A percentile compares a stretch with the other conserved stretches of the same genome.
Evolutionary conservation across 1,284 basidiomycete species (phyloP).

Genomic region (Stereum hirsutum): DNA sequence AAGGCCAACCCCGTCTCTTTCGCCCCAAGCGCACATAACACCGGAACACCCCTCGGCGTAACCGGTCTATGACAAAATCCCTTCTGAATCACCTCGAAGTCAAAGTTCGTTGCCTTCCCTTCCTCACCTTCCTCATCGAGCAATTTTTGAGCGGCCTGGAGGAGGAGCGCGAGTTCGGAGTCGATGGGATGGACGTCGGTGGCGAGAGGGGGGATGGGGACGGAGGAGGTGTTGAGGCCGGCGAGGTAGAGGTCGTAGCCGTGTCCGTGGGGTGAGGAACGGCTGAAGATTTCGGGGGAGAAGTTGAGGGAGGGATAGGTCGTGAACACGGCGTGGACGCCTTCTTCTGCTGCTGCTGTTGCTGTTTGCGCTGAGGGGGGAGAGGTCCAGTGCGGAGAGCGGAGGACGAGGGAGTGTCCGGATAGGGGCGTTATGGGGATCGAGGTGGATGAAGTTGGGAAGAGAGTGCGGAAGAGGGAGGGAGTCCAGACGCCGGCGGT

Average conservation of each 20-base stretch:
- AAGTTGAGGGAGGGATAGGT: constrained; percentile 18
- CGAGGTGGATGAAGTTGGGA: constrained; percentile 27
- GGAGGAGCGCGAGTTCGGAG: constrained; percentile 13
- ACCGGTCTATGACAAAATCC: constrained; percentile 27
- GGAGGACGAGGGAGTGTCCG: constrained; percentile 21
- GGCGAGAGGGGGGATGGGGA: constrained; percentile 20
- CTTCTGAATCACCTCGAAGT: constrained; percentile 16
- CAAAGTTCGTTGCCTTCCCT: no score
- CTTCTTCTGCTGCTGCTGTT: constrained; percentile 10
- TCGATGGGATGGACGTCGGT: constrained; percentile 12
- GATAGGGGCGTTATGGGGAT: constrained; percentile 22
- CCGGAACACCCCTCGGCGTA: constrained; percentile 20
- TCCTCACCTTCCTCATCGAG: constrained; percentile 15
- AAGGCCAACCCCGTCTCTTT: constrained; percentile 17
- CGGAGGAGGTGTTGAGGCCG: constrained; percentile 22
- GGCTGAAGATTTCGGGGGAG: constrained; percentile 27
- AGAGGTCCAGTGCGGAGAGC: constrained; percentile 18
- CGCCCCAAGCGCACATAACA: constrained; percentile 20
- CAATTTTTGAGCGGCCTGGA: constrained; percentile 15
- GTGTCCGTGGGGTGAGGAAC: constrained; percentile 11
- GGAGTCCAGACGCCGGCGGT: constrained; percentile 62
- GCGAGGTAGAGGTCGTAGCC: constrained; percentile 26
- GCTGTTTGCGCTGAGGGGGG: background rate
- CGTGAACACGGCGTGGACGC: constrained; percentile 25
- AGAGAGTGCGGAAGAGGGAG: constrained; percentile 34